A percentile compares a stretch with the other conserved stretches of the same genome.
These are phyloP conservation scores for Metrosideros polymorpha DNA, from an alignment of 441 rosid species.

Conservation along the genomic window DNA sequence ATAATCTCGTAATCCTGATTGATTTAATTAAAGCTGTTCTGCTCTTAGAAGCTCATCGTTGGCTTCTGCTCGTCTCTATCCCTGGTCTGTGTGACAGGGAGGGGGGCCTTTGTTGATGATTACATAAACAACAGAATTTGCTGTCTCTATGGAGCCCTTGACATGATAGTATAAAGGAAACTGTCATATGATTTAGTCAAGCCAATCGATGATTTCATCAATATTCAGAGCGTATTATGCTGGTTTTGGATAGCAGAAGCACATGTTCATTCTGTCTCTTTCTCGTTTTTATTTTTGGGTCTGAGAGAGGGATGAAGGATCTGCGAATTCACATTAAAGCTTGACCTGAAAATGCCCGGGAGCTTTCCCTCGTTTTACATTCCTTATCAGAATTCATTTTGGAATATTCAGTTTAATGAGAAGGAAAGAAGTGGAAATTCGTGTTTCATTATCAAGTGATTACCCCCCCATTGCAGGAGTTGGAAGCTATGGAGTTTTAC, in stretches of 20 bases:
- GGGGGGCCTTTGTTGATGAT: neutral
- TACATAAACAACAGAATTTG: neutral
- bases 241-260: neutral
- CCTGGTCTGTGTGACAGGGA: neutral
- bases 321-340: neutral
- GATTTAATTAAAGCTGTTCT: neutral
- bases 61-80: neutral
- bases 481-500: slow-evolving; percentile 24
- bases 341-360: neutral
- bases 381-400: neutral
- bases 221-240: neutral
- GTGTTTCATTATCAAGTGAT: neutral
- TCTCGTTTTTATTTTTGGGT: neutral
- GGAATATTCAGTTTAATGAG: neutral
- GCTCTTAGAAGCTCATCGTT: neutral
- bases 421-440: neutral
- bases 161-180: neutral
- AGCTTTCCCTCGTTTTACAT: neutral
- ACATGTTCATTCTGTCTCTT: neutral
- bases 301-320: neutral
- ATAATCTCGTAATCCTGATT: too few species aligned
- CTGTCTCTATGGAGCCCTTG: neutral
- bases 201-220: neutral
- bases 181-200: neutral
- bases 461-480: slow-evolving; percentile 10